Evolutionary conservation across 2,329 filamentous ascomycete genomes (phyloP).

Genomic region (Colletotrichum lini): DNA sequence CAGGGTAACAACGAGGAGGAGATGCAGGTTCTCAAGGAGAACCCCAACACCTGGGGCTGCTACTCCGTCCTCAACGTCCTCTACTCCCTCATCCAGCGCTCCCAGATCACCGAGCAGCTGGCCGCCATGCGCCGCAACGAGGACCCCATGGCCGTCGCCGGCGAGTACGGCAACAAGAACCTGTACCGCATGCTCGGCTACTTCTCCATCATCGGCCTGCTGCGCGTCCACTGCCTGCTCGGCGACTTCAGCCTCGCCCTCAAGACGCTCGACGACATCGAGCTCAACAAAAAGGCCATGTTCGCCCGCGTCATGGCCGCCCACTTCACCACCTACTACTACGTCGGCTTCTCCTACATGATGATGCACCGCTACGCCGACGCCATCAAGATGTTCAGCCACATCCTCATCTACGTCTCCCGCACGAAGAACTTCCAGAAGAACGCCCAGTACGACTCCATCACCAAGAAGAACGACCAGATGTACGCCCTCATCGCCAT

Average conservation of each 20-base stretch:
- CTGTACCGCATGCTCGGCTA: slow-evolving; percentile 99
- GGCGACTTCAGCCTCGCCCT: slow-evolving; percentile 98
- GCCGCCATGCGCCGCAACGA: slow-evolving; percentile 95
- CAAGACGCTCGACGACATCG: slow-evolving; percentile 99
- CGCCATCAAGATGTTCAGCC: slow-evolving; percentile 99
- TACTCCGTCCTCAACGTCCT: slow-evolving; percentile 99
- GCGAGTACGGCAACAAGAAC: slow-evolving; percentile 94
- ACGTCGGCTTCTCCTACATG: slow-evolving; percentile 99
- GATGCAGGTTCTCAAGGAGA: slow-evolving; percentile 90
- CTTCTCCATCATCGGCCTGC: slow-evolving; percentile 98
- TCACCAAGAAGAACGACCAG: slow-evolving; percentile 99
- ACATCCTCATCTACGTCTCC: slow-evolving; percentile 99
- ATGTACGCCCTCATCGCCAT: slow-evolving; percentile 99
- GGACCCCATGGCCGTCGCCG: slow-evolving; percentile 88
- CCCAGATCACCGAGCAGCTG: slow-evolving; percentile 97
- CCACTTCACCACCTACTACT: slow-evolving; percentile 99
- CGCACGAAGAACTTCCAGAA: slow-evolving; percentile 99
- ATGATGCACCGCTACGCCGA: slow-evolving; percentile 99
- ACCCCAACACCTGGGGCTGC: slow-evolving; percentile 99
- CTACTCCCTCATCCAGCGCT: slow-evolving; percentile 98
- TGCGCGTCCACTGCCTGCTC: slow-evolving; percentile 95
- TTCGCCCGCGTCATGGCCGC: slow-evolving; percentile 99
- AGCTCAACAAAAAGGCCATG: slow-evolving; percentile 99
- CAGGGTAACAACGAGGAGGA: slow-evolving; percentile 91
- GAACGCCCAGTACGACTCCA: slow-evolving; percentile 97